Conservation (phyloP, 2,329 filamentous ascomycete species). For the Botryotinia narcissicola region DNA sequence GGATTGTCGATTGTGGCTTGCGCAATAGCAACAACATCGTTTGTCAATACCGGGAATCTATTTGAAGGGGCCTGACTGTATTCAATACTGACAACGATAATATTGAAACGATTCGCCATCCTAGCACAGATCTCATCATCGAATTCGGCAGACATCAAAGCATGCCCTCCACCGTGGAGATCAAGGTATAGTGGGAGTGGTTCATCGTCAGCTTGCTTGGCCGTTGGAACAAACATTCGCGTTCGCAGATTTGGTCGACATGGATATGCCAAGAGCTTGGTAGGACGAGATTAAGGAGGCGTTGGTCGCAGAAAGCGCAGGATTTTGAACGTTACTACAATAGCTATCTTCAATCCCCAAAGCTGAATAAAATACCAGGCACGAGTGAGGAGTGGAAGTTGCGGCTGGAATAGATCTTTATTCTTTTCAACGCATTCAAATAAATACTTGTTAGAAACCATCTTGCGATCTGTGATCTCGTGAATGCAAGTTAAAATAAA, state of each 20-base stretch:
- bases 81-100: conserved; percentile 48
- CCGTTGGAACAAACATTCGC: conserved; percentile 44
- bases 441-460: conserved; percentile 11
- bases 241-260: conserved; percentile 33
- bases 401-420: conserved; percentile 16
- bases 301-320: conserved; percentile 14
- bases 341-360: conserved; percentile 22
- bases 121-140: conserved; percentile 49
- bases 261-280: conserved; percentile 26
- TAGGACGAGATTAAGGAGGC: conserved; percentile 19
- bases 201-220: conserved; percentile 38
- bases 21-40: conserved; percentile 48
- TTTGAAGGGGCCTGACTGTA: conserved; percentile 48
- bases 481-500: background rate
- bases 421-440: background rate
- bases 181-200: conserved; percentile 46
- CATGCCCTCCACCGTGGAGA: conserved; percentile 53
- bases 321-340: conserved; percentile 17
- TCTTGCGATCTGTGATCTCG: background rate
- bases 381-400: conserved; percentile 19
- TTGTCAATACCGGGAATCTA: conserved; percentile 45
- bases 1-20: conserved; percentile 44
- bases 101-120: conserved; percentile 43
- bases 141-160: conserved; percentile 43
- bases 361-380: conserved; percentile 22